Evolutionary conservation across 2,329 filamentous ascomycete species (phyloP), one percentile per base, ranked within the genome.

Genomic region (Zalaria sp.): DNA sequence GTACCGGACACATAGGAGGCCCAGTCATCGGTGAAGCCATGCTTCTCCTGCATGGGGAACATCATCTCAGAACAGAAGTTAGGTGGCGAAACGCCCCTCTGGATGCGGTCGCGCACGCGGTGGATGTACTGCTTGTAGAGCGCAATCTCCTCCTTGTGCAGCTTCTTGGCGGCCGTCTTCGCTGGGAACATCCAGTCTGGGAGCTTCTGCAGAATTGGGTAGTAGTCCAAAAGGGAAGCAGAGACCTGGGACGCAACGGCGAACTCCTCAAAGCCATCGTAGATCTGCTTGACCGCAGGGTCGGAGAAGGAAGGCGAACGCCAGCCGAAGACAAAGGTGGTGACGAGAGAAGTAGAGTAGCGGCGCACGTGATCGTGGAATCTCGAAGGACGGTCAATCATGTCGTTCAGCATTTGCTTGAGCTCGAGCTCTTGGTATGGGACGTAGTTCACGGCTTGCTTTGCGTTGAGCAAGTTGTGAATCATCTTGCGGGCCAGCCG

Each of bases 391-490:
- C 54, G 45, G 0, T 66, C 60, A 3, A 75, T 48, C 11, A 77
- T 53, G 5, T 68, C 66, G 36, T 58, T 46, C 18, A 73, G 56
- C 70, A 77, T 70, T 39, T 68, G 64, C 49, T 68, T 71, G 53
- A 68, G 72, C 51, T 77, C 72, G 3, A 76, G 59, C 38, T 69
- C 63, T 47, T 76, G 72, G 47, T 75, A 76, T 2, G 68, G 63
- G 2, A 75, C 61, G 43, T 77, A 78, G 8, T 44, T 45, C 18
- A 34, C 35, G 3, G 68, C 62, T 1, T 63, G 60, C 0, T 57
- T 64, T 40, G 68, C 53, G 46, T 72, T 71, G 27, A 74, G 63
- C 2, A 70, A 57, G 2, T 54, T 57, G 49, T 73, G 70, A 3
- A 65, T 49, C 48, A 65, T 54, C 40, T 59, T 61, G 9, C 61